Evolutionary conservation across 2,329 filamentous ascomycete species (phyloP).

Genomic region (Fusarium armeniacum): DNA sequence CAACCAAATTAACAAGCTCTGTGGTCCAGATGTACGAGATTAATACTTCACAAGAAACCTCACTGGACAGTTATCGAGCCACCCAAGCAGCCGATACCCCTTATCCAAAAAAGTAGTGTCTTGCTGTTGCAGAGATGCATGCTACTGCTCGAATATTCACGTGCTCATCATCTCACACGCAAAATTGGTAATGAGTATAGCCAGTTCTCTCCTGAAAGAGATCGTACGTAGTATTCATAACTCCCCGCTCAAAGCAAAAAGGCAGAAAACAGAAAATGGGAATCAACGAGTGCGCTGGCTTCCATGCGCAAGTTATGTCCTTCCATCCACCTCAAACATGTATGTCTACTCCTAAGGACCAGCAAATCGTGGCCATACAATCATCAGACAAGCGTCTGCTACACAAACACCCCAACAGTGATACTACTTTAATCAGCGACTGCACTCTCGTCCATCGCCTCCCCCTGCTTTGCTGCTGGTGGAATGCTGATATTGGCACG

Average conservation of each 20-base stretch:
- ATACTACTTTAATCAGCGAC: constrained; percentile 55
- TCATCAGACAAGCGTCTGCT: constrained; percentile 3
- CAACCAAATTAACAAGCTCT: constrained; percentile 21
- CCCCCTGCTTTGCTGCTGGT: constrained; percentile 45
- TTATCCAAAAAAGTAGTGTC: constrained; percentile 15
- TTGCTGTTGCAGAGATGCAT: constrained; percentile 5
- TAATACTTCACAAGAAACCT: constrained; percentile 2
- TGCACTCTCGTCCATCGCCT: constrained; percentile 58
- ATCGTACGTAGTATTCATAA: constrained; percentile 19
- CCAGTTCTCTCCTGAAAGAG: constrained; percentile 22
- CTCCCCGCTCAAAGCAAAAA: constrained; percentile 42
- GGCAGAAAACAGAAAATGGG: constrained; percentile 24
- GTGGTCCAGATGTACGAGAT: constrained; percentile 16
- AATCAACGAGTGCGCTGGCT: constrained; percentile 48
- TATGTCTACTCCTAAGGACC: constrained; percentile 21
- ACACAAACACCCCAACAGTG: constrained; percentile 1
- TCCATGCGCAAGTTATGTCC: constrained; percentile 40
- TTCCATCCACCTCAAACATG: constrained; percentile 15
- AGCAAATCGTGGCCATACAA: constrained; percentile 25
- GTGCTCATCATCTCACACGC: neutral
- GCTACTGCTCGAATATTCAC: constrained; percentile 1
- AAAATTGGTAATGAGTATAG: constrained; percentile 9
- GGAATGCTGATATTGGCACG: constrained; percentile 64
- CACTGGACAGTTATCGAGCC: constrained; percentile 8
- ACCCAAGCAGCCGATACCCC: constrained; percentile 14